Conservation (phyloP, 1,284 basidiomycete species). For the Irpex sp. region DNA sequence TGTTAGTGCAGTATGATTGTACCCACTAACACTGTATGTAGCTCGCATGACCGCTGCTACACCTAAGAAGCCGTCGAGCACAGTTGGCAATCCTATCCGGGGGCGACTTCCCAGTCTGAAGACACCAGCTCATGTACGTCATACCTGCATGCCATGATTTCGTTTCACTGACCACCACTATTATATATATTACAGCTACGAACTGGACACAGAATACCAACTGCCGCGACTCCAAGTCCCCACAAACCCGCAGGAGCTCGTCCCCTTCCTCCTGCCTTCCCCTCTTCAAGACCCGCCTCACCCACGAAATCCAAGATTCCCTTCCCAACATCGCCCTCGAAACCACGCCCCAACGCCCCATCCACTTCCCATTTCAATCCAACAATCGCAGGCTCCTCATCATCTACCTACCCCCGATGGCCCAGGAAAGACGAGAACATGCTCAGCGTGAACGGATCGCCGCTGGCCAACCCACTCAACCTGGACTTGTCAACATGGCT, state of each 20-base stretch:
- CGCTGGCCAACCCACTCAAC: constrained; percentile 67
- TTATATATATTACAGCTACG: constrained; percentile 16
- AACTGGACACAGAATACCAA: constrained; percentile 27
- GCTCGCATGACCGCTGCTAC: constrained; percentile 51
- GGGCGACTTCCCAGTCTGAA: constrained; percentile 39
- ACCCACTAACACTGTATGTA: constrained; percentile 21
- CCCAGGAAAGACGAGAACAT: constrained; percentile 69
- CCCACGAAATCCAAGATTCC: constrained; percentile 30
- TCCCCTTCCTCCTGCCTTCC: constrained; percentile 24
- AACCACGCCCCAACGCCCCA: constrained; percentile 47
- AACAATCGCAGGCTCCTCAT: constrained; percentile 55
- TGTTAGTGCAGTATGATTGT: background rate
- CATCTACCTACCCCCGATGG: constrained; percentile 56
- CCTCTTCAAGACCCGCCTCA: constrained; percentile 41
- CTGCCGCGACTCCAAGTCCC: constrained; percentile 48
- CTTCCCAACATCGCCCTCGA: constrained; percentile 39
- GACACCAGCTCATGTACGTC: constrained; percentile 38
- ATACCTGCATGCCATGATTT: background rate
- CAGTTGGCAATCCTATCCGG: constrained; percentile 44
- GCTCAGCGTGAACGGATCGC: constrained; percentile 75
- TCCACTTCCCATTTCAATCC: constrained; percentile 74
- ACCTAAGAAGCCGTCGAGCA: constrained; percentile 52
- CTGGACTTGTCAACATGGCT: constrained; percentile 37
- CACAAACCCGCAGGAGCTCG: constrained; percentile 39
- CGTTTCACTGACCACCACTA: background rate